Base-by-base conservation (phyloP, 805 yeast species). In the Kodamaea laetipori region DNA sequence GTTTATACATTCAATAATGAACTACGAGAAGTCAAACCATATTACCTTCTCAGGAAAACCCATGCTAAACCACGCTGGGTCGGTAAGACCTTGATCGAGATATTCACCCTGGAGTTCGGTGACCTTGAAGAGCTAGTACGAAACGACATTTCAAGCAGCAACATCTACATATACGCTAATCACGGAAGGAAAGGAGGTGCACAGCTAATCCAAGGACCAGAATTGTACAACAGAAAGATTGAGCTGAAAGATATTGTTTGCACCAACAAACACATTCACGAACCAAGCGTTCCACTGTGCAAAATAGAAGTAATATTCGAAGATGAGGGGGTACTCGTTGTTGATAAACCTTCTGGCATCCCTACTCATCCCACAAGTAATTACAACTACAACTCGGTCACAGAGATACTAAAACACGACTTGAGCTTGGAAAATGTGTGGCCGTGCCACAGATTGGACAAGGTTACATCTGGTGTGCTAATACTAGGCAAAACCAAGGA, bases 341-440 rank as follows among this genome's bases (percentile, higher is more conserved):
- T 77, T 2, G 61, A 74, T 49, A 78, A 78, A 47, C 82, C 82
- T 0, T 60, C 70, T 0, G 83, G 82, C 0, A 58, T 77, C 2
- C 81, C 82, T 1, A 76, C 79, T 0, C 83, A 78, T 50, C 80
- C 83, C 0, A 65, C 76, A 0, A 72, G 75, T 6, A 69, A 62
- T 30, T 76, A 70, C 50, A 47, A 56, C 25, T 63, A 64, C 49
- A 78, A 78, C 54, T 60, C 75, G 1, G 48, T 78, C 15, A 62
- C 68, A 7, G 78, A 73, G 52, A 66, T 76, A 2, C 33, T 76
- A 25, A 61, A 67, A 38, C 49, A 55, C 26, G 72, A 69, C 7
- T 45, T 61, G 13, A 32, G 39, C 1, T 16, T 58, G 1, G 45
- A 38, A 2, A 44, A 61, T 12, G 63, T 76, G 3, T 68, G 76